Conservation (phyloP, 352 stramenopile species). For the Phytopythium mirpurense region DNA sequence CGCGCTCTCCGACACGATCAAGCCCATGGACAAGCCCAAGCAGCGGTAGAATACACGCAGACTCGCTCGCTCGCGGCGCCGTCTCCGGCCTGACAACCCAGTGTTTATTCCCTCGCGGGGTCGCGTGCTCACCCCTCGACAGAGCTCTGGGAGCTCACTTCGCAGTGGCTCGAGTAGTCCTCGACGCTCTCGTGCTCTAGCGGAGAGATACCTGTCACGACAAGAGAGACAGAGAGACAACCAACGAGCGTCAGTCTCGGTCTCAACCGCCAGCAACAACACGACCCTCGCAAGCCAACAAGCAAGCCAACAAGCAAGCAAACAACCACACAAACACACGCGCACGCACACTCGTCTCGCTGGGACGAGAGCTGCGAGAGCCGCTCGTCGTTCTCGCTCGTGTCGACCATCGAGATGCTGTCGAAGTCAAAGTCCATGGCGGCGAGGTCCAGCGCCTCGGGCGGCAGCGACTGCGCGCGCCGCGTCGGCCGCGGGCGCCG, state of each 20-base stretch:
- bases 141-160: conserved; percentile 79
- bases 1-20: conserved; percentile 17
- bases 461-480: conserved; percentile 54
- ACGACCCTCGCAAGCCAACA: no score
- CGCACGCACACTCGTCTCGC: conserved; percentile 61
- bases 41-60: neutral
- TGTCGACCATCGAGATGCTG: conserved; percentile 69
- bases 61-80: no score
- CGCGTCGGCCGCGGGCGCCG: conserved; percentile 25
- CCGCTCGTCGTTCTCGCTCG: conserved; percentile 51
- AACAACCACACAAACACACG: neutral
- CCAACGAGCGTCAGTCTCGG: conserved; percentile 5
- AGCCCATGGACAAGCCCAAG: conserved; percentile 6
- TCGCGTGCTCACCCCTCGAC: conserved; percentile 23
- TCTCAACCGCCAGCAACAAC: no score
- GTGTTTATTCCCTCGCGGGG: no score
- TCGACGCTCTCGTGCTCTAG: conserved; percentile 63
- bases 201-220: conserved; percentile 74
- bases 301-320: neutral
- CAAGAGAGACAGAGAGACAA: conserved; percentile 5
- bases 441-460: conserved; percentile 48
- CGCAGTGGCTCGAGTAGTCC: conserved; percentile 76
- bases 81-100: no score
- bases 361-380: conserved; percentile 72
- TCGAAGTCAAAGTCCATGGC: conserved; percentile 75